These are phyloP conservation scores for Verticillium alfalfae DNA, from an alignment of 2,329 filamentous ascomycete species.

Conservation along the genomic window DNA sequence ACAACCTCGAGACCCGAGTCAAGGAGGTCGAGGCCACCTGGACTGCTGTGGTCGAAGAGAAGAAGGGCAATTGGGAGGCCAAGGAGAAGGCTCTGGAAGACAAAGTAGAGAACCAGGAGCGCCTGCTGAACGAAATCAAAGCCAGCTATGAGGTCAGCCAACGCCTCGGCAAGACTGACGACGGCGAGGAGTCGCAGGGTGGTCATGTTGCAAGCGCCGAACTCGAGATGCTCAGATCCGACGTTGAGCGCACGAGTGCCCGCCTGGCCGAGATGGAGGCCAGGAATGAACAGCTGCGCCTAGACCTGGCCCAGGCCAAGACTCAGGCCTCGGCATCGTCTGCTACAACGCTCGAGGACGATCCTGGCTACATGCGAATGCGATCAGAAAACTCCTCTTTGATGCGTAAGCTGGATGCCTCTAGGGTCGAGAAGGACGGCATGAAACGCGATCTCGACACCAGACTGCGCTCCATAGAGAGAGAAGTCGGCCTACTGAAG, in stretches of 20 bases:
- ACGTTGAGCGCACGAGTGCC: conserved; percentile 82
- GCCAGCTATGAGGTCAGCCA: conserved; percentile 96
- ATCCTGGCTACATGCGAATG: conserved; percentile 81
- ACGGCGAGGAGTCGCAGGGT: conserved; percentile 50
- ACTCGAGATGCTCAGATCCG: conserved; percentile 86
- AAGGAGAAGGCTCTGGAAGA: conserved; percentile 90
- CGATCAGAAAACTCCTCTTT: conserved; percentile 91
- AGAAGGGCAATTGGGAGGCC: conserved; percentile 91
- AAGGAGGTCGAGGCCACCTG: conserved; percentile 89
- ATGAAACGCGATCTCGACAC: conserved; percentile 72
- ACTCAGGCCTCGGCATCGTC: conserved; percentile 62
- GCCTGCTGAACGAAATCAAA: conserved; percentile 88
- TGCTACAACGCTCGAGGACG: conserved; percentile 68
- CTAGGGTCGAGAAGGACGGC: conserved; percentile 76
- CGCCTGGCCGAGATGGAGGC: conserved; percentile 87
- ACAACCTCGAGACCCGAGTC: conserved; percentile 69
- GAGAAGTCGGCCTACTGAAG: conserved; percentile 68
- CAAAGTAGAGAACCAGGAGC: conserved; percentile 90
- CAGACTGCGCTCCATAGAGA: conserved; percentile 71
- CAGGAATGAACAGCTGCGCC: conserved; percentile 84
- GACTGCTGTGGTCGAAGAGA: conserved; percentile 85
- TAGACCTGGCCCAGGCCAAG: conserved; percentile 86
- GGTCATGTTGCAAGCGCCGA: conserved; percentile 78
- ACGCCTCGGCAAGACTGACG: conserved; percentile 69
- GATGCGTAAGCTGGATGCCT: conserved; percentile 79